These are phyloP conservation scores for Boechera divaricarpa DNA, from an alignment of 345 rosid species.

Conservation along the genomic window DNA sequence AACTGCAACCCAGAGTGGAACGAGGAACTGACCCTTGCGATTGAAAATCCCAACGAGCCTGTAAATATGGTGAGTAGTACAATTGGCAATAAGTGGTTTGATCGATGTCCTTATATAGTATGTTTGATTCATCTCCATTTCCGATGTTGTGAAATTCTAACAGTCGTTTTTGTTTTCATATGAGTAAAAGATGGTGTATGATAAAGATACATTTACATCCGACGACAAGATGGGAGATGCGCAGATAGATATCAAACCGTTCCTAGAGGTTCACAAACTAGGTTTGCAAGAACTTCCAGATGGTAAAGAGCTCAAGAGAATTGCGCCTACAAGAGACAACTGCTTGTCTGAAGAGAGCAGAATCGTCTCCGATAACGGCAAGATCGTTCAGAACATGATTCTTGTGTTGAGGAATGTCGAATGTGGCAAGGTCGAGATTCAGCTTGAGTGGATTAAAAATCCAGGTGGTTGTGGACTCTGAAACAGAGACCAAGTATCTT, in stretches of 20 bases:
- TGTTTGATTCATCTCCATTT: no score
- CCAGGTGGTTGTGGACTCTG: constrained; percentile 48
- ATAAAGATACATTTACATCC: constrained; percentile 67
- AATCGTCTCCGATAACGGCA: constrained; percentile 54
- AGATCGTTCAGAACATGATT: constrained; percentile 61
- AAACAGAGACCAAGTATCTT: background rate
- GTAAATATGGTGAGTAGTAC: constrained; percentile 59
- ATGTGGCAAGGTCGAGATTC: constrained; percentile 68
- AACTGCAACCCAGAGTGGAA: constrained; percentile 90
- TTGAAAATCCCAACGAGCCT: constrained; percentile 51
- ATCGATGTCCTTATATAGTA: background rate
- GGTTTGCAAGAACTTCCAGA: constrained; percentile 54
- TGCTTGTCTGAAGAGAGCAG: constrained; percentile 64
- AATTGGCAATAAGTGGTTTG: background rate
- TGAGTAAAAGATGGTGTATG: constrained; percentile 64
- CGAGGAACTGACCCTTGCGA: constrained; percentile 72
- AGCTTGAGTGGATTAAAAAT: constrained; percentile 68
- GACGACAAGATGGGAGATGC: constrained; percentile 92
- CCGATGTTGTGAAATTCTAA: no score
- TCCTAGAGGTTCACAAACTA: constrained; percentile 53
- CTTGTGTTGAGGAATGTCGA: constrained; percentile 64
- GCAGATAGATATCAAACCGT: constrained; percentile 63
- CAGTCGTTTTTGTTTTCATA: background rate
- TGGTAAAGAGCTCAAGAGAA: constrained; percentile 57
- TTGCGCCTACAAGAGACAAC: constrained; percentile 54